These are phyloP conservation scores for Neurospora africana DNA, from an alignment of 495 filamentous ascomycete genomes.

Conservation along the genomic window DNA sequence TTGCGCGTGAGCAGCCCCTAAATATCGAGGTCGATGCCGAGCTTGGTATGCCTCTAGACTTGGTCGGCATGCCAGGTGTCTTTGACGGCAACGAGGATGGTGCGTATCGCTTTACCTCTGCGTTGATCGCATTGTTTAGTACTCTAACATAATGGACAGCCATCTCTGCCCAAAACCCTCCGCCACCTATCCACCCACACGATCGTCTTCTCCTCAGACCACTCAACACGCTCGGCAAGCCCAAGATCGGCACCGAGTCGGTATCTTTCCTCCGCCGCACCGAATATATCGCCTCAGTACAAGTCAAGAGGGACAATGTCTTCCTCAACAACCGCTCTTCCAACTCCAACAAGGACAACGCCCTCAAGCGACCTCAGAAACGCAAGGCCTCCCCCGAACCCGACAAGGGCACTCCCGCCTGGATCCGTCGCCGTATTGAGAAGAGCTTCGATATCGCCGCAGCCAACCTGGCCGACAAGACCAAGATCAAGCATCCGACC, in stretches of 20 bases:
- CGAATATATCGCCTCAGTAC: slow-evolving; percentile 80
- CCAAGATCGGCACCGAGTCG: slow-evolving; percentile 48
- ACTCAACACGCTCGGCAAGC: slow-evolving; percentile 71
- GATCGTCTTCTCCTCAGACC: slow-evolving; percentile 74
- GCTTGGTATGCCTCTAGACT: slow-evolving; percentile 91
- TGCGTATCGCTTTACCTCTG: slow-evolving; percentile 37
- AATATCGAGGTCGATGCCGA: slow-evolving; percentile 97
- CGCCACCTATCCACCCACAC: slow-evolving; percentile 62
- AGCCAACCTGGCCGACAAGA: slow-evolving; percentile 56
- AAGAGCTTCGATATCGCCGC: slow-evolving; percentile 80
- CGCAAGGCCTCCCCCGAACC: slow-evolving; percentile 36
- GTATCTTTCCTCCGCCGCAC: slow-evolving; percentile 93
- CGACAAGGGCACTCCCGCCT: slow-evolving; percentile 62
- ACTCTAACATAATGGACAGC: slow-evolving; percentile 40
- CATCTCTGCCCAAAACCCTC: slow-evolving; percentile 63
- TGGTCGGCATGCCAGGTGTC: slow-evolving; percentile 86
- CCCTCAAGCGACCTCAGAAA: slow-evolving; percentile 28
- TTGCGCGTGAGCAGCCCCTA: slow-evolving; percentile 82
- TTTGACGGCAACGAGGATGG: slow-evolving; percentile 94
- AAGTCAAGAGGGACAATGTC: slow-evolving; percentile 20
- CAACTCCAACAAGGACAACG: slow-evolving; percentile 21
- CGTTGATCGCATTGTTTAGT: slow-evolving; percentile 4
- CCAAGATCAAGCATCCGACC: slow-evolving; percentile 65
- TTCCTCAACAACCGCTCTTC: slow-evolving; percentile 32
- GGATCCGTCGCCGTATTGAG: slow-evolving; percentile 69